phyloP scores from a whole-genome alignment of 108 stramenopile genomes.

The Nitzschia sp. region DNA sequence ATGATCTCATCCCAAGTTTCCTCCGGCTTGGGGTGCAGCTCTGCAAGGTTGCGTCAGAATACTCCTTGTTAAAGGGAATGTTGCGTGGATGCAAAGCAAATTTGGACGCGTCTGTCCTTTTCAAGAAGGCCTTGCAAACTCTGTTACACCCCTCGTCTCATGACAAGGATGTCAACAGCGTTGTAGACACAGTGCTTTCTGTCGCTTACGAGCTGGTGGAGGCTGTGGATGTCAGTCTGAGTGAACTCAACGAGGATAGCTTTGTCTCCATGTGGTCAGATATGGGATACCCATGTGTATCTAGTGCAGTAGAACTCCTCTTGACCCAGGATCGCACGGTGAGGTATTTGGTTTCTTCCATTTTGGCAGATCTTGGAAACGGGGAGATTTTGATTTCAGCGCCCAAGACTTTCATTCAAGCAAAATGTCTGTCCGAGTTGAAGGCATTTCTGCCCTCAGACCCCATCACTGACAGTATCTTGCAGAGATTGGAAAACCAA shows the following conservation, averaged over 20 bases:
- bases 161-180: neutral
- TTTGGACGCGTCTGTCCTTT: neutral
- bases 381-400: too few species aligned
- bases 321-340: too few species aligned
- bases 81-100: slow-evolving; percentile 18
- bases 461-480: too few species aligned
- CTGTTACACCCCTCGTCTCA: neutral
- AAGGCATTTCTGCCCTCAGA: too few species aligned
- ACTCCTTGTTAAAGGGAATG: slow-evolving; percentile 18
- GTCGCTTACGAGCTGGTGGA: neutral
- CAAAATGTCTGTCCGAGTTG: neutral
- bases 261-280: neutral
- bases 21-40: slow-evolving; percentile 38
- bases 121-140: slow-evolving; percentile 10
- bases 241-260: too few species aligned
- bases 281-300: neutral
- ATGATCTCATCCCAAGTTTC: slow-evolving; percentile 29
- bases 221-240: neutral
- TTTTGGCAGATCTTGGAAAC: too few species aligned
- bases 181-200: neutral
- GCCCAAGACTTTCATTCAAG: slow-evolving; percentile 10
- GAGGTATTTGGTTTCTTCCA: too few species aligned
- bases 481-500: too few species aligned
- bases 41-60: slow-evolving; percentile 7
- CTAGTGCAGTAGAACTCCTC: neutral